Base-by-base conservation (phyloP, 1,139 yeast species). In the Hemisphaericaspora xylanilytica region DNA sequence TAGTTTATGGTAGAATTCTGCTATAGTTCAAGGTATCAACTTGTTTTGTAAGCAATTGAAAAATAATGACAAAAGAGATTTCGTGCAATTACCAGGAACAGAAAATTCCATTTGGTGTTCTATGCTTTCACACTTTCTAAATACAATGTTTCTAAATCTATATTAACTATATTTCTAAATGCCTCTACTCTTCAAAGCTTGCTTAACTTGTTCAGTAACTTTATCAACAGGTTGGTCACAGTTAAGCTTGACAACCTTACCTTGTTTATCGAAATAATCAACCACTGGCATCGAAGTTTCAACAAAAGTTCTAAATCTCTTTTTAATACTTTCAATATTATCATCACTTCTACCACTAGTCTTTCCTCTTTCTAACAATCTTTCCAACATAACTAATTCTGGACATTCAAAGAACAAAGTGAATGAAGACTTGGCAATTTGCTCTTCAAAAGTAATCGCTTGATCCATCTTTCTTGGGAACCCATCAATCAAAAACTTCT, bases 391-490 rank as follows among this genome's bases (percentile, higher is more conserved):
- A 40, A 87, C 86, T 37, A 68, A 63, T 64, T 92, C 97, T 4
- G 97, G 95, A 62, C 98, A 92, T 52, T 90, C 96, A 58, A 92
- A 92, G 70, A 87, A 92, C 44, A 92, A 72, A 2, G 95, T 85
- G 64, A 89, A 80, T 33, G 85, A 73, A 37, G 92, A 80, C 40
- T 74, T 78, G 35, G 87, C 90, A 35, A 92, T 80, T 46, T 80
- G 73, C 40, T 85, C 78, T 65, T 92, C 98, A 60, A 92, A 92
- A 25, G 92, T 85, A 36, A 85, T 47, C 0, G 97, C 97, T 67
- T 92, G 98, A 65, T 92, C 98, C 97, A 92, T 90, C 61, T 90
- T 88, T 59, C 98, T 78, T 29, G 98, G 98, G 77, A 92, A 92
- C 2, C 98, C 98, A 61, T 92, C 98, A 40, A 92, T 80, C 54